A percentile compares a stretch with the other conserved stretches of the same genome.
Conservation (phyloP, 2,329 filamentous ascomycete species). For the Aspergillus versicolor region DNA sequence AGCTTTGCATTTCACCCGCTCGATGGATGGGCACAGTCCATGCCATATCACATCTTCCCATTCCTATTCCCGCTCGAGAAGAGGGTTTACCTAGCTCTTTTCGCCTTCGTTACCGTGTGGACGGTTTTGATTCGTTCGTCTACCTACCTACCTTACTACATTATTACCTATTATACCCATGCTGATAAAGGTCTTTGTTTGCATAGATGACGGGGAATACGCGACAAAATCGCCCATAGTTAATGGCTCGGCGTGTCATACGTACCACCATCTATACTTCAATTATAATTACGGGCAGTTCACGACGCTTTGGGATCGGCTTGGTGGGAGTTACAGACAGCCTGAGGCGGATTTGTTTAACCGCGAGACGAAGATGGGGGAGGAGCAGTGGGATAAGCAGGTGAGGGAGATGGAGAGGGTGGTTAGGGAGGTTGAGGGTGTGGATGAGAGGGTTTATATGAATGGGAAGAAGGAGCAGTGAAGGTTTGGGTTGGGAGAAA, state of each 20-base stretch:
- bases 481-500: too few relatives aligned
- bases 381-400: background rate
- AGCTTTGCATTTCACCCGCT: conserved; percentile 92
- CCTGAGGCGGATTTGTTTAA: conserved; percentile 11
- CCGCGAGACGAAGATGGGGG: background rate
- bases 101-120: conserved; percentile 93
- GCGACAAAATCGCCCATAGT: conserved; percentile 79
- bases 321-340: conserved; percentile 65
- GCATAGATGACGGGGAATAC: conserved; percentile 79
- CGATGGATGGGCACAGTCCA: conserved; percentile 81
- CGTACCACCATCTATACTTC: conserved; percentile 83
- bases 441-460: background rate
- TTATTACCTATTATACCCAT: background rate
- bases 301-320: conserved; percentile 85
- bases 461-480: background rate
- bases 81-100: conserved; percentile 77
- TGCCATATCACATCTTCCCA: conserved; percentile 91
- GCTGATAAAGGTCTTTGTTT: too few relatives aligned
- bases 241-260: conserved; percentile 95
- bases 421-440: background rate
- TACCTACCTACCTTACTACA: too few relatives aligned
- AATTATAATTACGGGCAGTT: conserved; percentile 96
- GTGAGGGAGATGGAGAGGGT: background rate
- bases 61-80: conserved; percentile 92
- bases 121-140: conserved; percentile 74